Evolutionary conservation across 2,329 filamentous ascomycete genomes (phyloP).

Genomic region (Verticillium klebahnii): DNA sequence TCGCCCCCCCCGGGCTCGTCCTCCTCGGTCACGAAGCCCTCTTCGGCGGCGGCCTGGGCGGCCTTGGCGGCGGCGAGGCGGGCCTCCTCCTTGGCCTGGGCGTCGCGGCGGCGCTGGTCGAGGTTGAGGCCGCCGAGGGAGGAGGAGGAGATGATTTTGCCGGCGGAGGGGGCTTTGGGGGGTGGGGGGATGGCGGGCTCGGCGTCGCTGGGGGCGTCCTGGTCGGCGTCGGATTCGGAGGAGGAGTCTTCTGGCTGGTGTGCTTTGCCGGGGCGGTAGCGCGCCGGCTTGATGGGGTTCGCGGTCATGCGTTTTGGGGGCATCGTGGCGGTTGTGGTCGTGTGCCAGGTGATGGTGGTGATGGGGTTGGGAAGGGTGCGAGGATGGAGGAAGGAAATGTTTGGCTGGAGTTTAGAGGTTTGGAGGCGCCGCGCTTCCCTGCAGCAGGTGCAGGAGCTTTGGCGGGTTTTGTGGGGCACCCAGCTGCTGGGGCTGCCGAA

Average conservation of each 20-base stretch:
- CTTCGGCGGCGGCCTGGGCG: conserved; percentile 49
- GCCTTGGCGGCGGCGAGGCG: conserved; percentile 44
- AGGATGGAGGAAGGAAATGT: background rate
- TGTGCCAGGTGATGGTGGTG: background rate
- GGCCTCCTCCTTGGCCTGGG: conserved; percentile 40
- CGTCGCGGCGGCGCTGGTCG: conserved; percentile 39
- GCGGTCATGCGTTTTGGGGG: conserved; percentile 89
- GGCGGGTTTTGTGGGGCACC: background rate
- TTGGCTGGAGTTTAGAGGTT: background rate
- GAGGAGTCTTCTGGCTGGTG: conserved; percentile 45
- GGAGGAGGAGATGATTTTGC: conserved; percentile 51
- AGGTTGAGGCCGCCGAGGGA: conserved; percentile 49
- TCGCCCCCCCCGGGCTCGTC: conserved; percentile 35
- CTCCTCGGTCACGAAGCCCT: conserved; percentile 59
- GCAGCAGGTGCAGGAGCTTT: background rate
- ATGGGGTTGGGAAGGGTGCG: background rate
- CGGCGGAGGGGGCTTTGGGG: conserved; percentile 52
- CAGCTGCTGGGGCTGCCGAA: too few species aligned
- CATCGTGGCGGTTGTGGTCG: conserved; percentile 29
- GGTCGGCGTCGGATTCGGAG: conserved; percentile 45
- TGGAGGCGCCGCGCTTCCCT: background rate
- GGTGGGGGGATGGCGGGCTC: conserved; percentile 42
- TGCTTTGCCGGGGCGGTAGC: conserved; percentile 82
- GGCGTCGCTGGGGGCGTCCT: conserved; percentile 17
- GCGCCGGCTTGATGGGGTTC: conserved; percentile 74